Conservation (phyloP, 1,284 basidiomycete genomes). For the Marasmius oreades region DNA sequence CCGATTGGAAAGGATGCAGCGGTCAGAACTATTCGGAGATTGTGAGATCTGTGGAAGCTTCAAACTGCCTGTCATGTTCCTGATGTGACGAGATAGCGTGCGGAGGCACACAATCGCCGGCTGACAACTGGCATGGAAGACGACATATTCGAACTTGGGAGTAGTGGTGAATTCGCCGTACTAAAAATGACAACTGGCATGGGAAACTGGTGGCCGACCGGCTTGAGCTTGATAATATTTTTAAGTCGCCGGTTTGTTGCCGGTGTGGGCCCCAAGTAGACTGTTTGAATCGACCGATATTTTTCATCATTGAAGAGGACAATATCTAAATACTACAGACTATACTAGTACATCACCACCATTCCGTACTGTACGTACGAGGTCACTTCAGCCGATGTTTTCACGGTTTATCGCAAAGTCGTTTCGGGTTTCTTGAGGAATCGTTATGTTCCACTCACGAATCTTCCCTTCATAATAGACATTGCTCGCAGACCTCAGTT, state of each 20-base stretch:
- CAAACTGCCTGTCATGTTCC: neutral
- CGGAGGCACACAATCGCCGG: neutral
- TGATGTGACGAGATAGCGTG: neutral
- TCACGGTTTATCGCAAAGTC: neutral
- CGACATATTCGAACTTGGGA: neutral
- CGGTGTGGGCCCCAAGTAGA: no score
- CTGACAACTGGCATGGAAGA: neutral
- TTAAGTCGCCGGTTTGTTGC: no score
- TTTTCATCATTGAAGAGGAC: neutral
- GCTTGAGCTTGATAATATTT: no score
- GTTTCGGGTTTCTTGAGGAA: neutral
- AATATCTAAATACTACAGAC: neutral
- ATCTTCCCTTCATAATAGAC: neutral
- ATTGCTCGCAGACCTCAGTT: neutral
- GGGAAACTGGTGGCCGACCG: no score
- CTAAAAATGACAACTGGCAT: no score
- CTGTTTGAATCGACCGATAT: neutral
- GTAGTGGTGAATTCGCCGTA: neutral
- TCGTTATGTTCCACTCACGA: conserved; percentile 1
- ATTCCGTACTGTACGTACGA: neutral
- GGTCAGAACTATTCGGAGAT: neutral
- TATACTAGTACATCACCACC: neutral
- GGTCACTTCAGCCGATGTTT: neutral
- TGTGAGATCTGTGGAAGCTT: neutral
- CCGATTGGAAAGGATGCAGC: neutral